Conservation (phyloP, 495 filamentous ascomycete genomes). For the Oidiodendron maius region DNA sequence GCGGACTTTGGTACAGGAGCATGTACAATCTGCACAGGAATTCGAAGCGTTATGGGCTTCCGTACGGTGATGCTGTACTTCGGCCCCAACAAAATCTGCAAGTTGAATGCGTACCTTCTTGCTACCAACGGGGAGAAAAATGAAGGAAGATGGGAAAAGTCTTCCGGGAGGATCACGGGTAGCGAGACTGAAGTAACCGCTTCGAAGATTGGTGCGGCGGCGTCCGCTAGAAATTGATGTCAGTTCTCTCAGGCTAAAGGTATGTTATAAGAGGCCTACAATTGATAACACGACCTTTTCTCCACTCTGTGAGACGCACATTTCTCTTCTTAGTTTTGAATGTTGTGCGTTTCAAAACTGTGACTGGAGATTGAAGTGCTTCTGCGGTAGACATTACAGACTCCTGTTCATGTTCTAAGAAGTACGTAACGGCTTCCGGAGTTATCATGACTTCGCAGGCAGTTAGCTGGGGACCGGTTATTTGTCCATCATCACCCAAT, state of each 20-base stretch:
- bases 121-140: constrained; percentile 3
- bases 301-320: not conserved
- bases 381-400: not conserved
- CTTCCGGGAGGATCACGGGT: not conserved
- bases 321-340: constrained; percentile 1
- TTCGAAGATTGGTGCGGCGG: not conserved
- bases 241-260: not conserved
- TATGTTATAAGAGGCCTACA: not conserved
- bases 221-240: not conserved
- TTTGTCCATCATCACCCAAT: not conserved
- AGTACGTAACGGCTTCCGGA: constrained; percentile 1
- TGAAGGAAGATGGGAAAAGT: not conserved
- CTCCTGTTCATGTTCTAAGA: not conserved
- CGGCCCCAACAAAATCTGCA: not conserved
- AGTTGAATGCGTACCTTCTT: constrained; percentile 1
- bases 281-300: not conserved
- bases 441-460: not conserved
- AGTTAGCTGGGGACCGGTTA: not conserved
- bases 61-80: not conserved
- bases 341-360: not conserved
- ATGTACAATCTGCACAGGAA: not conserved
- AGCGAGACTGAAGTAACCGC: not conserved
- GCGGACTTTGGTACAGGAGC: not conserved
- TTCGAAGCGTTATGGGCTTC: not conserved
- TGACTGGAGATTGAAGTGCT: not conserved